Percentiles rank a stretch among this genome's conserved stretches.
These are phyloP conservation scores for Suhomyces kilbournensis DNA, from an alignment of 805 yeast species.

Conservation along the genomic window DNA sequence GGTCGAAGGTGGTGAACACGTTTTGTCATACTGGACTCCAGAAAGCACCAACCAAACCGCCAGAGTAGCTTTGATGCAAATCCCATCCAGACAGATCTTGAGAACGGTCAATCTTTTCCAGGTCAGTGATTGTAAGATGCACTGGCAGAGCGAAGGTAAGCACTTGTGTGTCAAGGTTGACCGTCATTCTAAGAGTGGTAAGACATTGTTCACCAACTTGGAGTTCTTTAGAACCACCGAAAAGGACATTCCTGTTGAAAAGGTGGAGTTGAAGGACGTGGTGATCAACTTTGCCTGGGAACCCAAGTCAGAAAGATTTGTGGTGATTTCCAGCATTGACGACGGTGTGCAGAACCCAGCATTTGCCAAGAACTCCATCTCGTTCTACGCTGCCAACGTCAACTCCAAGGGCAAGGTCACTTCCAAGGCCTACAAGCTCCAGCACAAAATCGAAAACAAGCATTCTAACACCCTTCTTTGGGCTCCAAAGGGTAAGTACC, in stretches of 20 bases:
- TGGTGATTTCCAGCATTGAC: constrained; percentile 65
- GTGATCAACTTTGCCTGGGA: constrained; percentile 93
- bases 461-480: constrained; percentile 72
- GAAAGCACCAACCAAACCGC: constrained; percentile 91
- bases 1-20: constrained; percentile 54
- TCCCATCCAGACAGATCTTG: constrained; percentile 76
- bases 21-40: constrained; percentile 95
- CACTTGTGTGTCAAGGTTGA: constrained; percentile 91
- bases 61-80: constrained; percentile 84
- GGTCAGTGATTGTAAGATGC: constrained; percentile 84
- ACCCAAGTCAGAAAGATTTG: constrained; percentile 85
- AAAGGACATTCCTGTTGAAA: constrained; percentile 91
- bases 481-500: constrained; percentile 93
- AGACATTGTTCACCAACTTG: constrained; percentile 85
- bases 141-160: constrained; percentile 90
- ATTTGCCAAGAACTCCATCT: constrained; percentile 59
- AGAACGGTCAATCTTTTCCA: constrained; percentile 94
- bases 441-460: constrained; percentile 58
- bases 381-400: constrained; percentile 80
- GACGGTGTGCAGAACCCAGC: constrained; percentile 59
- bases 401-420: constrained; percentile 50
- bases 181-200: constrained; percentile 93
- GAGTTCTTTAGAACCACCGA: constrained; percentile 88
- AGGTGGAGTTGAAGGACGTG: constrained; percentile 86
- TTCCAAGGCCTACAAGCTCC: constrained; percentile 52